Evolutionary conservation across 2,329 filamentous ascomycete species (phyloP).

Genomic region (Hymenoscyphus infarciens): DNA sequence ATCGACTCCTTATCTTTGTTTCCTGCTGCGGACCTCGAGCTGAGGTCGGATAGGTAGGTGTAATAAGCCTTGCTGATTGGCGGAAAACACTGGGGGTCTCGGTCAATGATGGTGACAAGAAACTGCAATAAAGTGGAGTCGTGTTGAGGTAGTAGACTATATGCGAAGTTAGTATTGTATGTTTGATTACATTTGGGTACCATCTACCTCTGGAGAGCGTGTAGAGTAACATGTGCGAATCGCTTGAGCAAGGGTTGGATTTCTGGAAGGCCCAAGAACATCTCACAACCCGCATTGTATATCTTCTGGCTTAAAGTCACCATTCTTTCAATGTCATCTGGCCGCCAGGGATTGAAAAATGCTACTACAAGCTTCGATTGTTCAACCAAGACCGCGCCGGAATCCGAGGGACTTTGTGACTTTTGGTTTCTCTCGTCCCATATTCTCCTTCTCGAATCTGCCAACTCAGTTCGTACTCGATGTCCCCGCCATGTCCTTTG

Average conservation of each 20-base stretch:
- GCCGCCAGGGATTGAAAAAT: slow-evolving; percentile 44
- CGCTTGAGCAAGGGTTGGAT: slow-evolving; percentile 25
- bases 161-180: slow-evolving; percentile 16
- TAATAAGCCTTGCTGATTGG: slow-evolving; percentile 32
- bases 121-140: slow-evolving; percentile 24
- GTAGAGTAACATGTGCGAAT: slow-evolving; percentile 27
- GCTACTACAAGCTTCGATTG: slow-evolving; percentile 48
- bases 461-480: slow-evolving; percentile 55
- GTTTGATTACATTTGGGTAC: not conserved
- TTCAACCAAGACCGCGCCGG: slow-evolving; percentile 37
- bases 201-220: slow-evolving; percentile 31
- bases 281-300: slow-evolving; percentile 34
- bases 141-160: slow-evolving; percentile 22
- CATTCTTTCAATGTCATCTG: slow-evolving; percentile 49
- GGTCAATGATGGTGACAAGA: slow-evolving; percentile 26
- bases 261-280: slow-evolving; percentile 33
- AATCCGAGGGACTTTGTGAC: slow-evolving; percentile 19
- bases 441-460: slow-evolving; percentile 51
- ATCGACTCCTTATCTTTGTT: slow-evolving; percentile 19
- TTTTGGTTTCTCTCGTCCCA: slow-evolving; percentile 60
- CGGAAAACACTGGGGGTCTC: slow-evolving; percentile 23
- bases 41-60: slow-evolving; percentile 28
- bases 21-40: slow-evolving; percentile 11
- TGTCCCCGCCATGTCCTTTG: slow-evolving; percentile 84
- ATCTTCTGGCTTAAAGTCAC: slow-evolving; percentile 38